Evolutionary conservation across 2,329 filamentous ascomycete genomes (phyloP), one percentile per base, ranked within the genome.

Genomic region (Tolypocladium sp.): DNA sequence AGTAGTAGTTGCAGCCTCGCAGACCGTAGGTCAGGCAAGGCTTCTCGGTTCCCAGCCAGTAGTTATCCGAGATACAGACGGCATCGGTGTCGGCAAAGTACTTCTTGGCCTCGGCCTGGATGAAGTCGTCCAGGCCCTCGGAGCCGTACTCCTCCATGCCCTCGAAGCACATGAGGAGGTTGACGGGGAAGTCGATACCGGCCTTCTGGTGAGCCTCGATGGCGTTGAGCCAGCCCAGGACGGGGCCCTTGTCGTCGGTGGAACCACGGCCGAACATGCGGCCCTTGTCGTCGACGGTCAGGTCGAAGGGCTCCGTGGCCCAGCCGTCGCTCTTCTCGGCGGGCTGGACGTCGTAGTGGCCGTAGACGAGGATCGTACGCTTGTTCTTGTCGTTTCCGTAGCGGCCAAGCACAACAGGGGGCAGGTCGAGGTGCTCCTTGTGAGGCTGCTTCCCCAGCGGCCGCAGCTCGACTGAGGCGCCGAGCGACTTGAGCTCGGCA

Each of bases 121-220:
- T 97, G 65, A 97, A 89, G 67, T 96, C 93, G 70, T 99, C 94
- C 58, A 99, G 82, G 42, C 94, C 94, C 73, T 97, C 93, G 0
- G 92, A 97, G 56, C 94, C 94, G 73, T 96, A 96, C 79, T 99
- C 94, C 78, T 99, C 94, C 94, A 99, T 99, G 55, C 94, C 94
- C 81, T 99, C 94, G 68, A 99, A 97, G 81, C 94, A 99, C 91
- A 97, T 97, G 64, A 99, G 85, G 65, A 99, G 82, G 79, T 99
- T 99, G 70, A 99, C 94, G 10, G 94, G 94, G 73, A 99, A 91
- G 57, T 97, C 93, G 53, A 97, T 81, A 59, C 91, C 91, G 41
- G 92, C 92, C 81, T 95, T 94, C 76, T 96, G 88, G 80, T 99
- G 94, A 49, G 94, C 92, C 77, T 99, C 92, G 65, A 99, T 97